Evolutionary conservation across 169 alveolate genomes (phyloP), one percentile per base, ranked within the genome.

Genomic region (Cryptosporidium baileyi): DNA sequence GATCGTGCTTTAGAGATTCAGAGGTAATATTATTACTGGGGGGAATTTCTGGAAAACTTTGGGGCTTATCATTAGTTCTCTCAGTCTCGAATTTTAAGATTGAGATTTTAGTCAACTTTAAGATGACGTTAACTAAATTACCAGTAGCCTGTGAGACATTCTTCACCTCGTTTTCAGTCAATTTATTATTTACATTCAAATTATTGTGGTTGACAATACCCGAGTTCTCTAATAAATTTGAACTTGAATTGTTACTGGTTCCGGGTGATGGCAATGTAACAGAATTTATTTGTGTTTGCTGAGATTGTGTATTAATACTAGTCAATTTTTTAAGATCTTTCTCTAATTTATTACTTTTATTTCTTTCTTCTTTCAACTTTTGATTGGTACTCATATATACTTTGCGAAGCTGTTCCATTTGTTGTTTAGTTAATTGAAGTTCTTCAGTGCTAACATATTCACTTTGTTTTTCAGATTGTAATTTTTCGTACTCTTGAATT

Each of bases 381-480:
- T 74, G 85, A 1, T 74, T 74, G 1, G 85, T 74, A 24, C 85
- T 74, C 85, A 74, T 74, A 32, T 74, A 74, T 11, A 74, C 85
- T 61, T 74, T 74, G 44, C 85, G 49, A 15, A 74, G 59, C 40
- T 74, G 85, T 26, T 74, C 85, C 85, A 74, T 74, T 54, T 74
- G 85, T 11, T 74, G 85, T 26, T 54, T 74, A 3, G 67, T 74
- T 11, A 38, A 43, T 44, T 74, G 85, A 6, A 74, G 67, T 36
- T 74, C 85, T 19, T 74, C 85, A 17, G 2, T 32, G 26, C 60
- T 32, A n/a, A 41, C 67, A 38, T 74, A 67, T 8, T 74, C 85
- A 0, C 44, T 51, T 38, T 74, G 85, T 17, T 51, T 74, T 47
- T 74, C 85, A 1, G 38, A 15, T 1, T 32, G 47, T 32, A 74